Evolutionary conservation across 305 asterid species (phyloP).

Genomic region (Solanum hybrid): DNA sequence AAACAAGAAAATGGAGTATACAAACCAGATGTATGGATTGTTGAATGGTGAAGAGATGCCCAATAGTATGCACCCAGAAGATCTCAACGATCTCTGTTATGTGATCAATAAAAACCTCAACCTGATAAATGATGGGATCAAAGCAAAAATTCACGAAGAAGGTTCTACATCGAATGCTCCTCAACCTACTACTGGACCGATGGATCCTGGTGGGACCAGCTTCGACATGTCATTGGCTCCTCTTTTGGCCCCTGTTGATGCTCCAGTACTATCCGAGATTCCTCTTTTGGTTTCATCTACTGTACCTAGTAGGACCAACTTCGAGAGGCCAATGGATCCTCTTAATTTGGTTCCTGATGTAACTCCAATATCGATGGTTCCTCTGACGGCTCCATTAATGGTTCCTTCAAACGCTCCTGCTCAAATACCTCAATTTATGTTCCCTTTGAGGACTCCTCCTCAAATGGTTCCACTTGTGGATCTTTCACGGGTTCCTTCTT

Average conservation of each 20-base stretch:
- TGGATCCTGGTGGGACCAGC: background rate
- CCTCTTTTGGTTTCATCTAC: background rate
- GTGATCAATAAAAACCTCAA: constrained; percentile 5
- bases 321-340: background rate
- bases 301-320: background rate
- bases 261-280: background rate
- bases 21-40: background rate
- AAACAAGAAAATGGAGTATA: background rate
- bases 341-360: background rate
- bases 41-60: background rate
- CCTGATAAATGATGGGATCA: constrained; percentile 6
- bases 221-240: background rate
- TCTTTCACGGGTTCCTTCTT: background rate
- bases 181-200: background rate
- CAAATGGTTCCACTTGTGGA: background rate
- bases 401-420: background rate
- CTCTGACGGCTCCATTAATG: background rate
- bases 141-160: background rate
- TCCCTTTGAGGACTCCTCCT: background rate
- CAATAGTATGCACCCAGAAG: background rate
- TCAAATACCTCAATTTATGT: background rate
- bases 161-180: background rate
- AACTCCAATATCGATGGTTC: background rate
- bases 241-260: background rate
- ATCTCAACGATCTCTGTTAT: background rate